Percentiles rank a stretch among this genome's conserved stretches.
These are phyloP conservation scores for Emiliania huxleyi DNA, from an alignment of 78 protist species.

Conservation along the genomic window DNA sequence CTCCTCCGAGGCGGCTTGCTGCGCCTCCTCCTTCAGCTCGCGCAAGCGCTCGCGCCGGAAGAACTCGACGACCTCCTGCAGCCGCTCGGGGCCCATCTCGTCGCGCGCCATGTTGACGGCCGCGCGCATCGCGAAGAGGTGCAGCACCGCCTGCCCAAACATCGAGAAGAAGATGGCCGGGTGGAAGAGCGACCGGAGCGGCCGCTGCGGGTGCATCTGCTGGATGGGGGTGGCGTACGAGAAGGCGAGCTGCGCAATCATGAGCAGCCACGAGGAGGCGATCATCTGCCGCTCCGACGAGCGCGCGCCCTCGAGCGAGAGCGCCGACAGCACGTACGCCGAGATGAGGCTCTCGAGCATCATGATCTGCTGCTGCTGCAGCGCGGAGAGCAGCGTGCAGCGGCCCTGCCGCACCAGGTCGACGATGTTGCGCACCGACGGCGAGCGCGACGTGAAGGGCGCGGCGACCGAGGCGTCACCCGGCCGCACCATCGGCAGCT, in stretches of 20 bases:
- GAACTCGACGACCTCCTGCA: conserved; percentile 14
- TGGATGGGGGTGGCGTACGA: conserved; percentile 52
- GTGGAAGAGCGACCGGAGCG: conserved; percentile 43
- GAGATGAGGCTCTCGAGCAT: conserved; percentile 45
- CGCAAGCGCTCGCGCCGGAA: not conserved
- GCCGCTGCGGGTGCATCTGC: not conserved
- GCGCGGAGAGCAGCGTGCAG: conserved; percentile 38
- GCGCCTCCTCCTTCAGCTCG: not conserved
- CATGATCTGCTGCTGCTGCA: conserved; percentile 50
- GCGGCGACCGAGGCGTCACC: conserved; percentile 65
- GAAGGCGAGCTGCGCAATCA: conserved; percentile 46
- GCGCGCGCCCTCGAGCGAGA: conserved; percentile 42
- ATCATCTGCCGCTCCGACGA: conserved; percentile 40
- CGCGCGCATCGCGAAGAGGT: not conserved
- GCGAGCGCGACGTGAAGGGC: conserved; percentile 54
- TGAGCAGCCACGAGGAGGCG: conserved; percentile 34
- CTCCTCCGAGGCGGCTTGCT: not conserved
- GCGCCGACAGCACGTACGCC: conserved; percentile 36
- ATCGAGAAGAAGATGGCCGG: conserved; percentile 42
- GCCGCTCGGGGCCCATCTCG: conserved; percentile 27
- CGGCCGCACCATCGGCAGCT: conserved; percentile 13
- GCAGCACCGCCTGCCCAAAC: conserved; percentile 34
- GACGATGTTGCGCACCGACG: conserved; percentile 27
- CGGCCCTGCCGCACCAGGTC: conserved; percentile 37
- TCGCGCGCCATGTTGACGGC: not conserved